phyloP scores from a whole-genome alignment of 768 basidiomycete genomes.

The Tulasnella sp. region DNA sequence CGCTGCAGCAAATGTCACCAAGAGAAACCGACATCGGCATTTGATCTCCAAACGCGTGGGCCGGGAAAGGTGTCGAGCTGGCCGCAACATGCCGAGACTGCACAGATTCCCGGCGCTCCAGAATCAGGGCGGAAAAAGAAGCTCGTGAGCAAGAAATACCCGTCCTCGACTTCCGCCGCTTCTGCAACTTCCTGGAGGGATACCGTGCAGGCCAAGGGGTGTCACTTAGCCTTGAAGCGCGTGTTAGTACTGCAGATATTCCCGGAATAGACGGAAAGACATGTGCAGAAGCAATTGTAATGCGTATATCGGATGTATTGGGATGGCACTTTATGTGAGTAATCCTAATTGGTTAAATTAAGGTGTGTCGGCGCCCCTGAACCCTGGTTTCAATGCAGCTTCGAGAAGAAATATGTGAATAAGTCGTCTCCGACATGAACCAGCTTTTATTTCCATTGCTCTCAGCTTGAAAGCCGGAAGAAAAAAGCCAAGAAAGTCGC shows the following conservation, averaged over 20 bases:
- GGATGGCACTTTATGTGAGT: background rate
- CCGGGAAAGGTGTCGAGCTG: background rate
- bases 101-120: background rate
- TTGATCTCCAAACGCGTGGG: background rate
- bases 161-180: background rate
- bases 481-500: constrained; percentile 14
- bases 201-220: background rate
- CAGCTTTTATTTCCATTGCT: constrained; percentile 19
- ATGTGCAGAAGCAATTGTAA: background rate
- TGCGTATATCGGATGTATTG: background rate
- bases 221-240: background rate
- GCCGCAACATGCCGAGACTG: constrained; percentile 3
- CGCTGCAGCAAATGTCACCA: background rate
- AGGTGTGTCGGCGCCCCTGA: background rate
- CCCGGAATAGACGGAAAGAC: background rate
- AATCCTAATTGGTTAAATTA: background rate
- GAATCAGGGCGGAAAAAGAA: constrained; percentile 12
- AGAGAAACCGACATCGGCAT: background rate
- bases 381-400: background rate
- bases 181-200: background rate
- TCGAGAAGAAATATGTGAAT: constrained; percentile 14
- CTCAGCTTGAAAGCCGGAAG: constrained; percentile 20
- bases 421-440: constrained; percentile 14
- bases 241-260: background rate
- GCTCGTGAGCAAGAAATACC: background rate